Evolutionary conservation across 83 land plant genomes (phyloP), one percentile per base, ranked within the genome.

Genomic region (Diphasiastrum complanatum): DNA sequence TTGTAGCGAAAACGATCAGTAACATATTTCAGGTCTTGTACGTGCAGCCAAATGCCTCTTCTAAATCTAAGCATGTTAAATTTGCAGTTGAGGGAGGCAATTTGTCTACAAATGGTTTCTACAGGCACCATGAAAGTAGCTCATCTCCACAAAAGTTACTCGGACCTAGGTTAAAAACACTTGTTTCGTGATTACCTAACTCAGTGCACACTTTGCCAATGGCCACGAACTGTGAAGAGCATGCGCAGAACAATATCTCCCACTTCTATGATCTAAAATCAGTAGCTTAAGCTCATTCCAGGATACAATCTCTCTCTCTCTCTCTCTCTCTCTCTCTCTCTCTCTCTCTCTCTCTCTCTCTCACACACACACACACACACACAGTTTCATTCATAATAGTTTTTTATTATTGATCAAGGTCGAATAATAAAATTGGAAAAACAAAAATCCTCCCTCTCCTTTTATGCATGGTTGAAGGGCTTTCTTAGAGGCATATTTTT

Each of bases 81-180:
- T 31, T 55, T 6, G 59, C 59, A 26, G 31, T 55, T 0, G 59
- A 55, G 19, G 59, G 34, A 20, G 59, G 59, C 59, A 55, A 55
- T 20, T 27, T 55, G 0, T 20, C 19, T 11, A n/a, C 35, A 14
- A 12, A 30, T 55, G 59, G 27, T 19, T 27, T 55, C n/a, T 32
- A 0, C 11, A 55, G 35, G 34, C 59, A 55, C 59, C 59, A 55
- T 11, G 59, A 27, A 27, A 55, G 59, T 27, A 55, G 59, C 27
- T 55, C 59, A 20, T 55, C 59, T 0, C 59, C 59, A 55, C 59
- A 55, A 1, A 55, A 55, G 59, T 55, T 55, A 11, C 59, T 35
- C 26, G 59, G 59, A 12, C 59, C 59, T 30, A 55, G 1, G 10
- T 11, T 33, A 27, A 26, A 31, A 10, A 35, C 31, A 35, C 59